These are phyloP conservation scores for Astrothelium macrocarpum DNA, from an alignment of 495 filamentous ascomycete genomes.

Conservation along the genomic window DNA sequence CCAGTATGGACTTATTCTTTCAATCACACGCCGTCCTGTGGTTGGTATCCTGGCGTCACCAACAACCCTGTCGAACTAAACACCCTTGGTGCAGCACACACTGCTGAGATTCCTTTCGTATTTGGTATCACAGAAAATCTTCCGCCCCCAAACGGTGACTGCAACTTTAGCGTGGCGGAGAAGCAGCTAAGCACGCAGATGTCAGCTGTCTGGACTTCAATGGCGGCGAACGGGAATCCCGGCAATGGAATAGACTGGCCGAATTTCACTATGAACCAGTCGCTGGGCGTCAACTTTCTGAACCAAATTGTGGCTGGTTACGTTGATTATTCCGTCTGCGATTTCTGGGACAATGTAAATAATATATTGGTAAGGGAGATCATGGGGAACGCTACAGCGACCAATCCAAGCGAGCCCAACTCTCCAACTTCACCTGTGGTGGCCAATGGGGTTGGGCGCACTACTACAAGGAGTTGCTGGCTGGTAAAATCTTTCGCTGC, in stretches of 20 bases:
- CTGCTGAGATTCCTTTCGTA: conserved; percentile 36
- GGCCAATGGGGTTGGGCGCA: neutral
- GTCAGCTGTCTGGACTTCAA: conserved; percentile 33
- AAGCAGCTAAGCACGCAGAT: conserved; percentile 27
- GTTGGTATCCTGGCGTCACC: conserved; percentile 21
- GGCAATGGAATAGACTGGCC: conserved; percentile 6
- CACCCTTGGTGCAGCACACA: conserved; percentile 28
- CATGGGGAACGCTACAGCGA: neutral
- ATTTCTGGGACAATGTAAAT: neutral
- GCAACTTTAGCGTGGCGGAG: conserved; percentile 28
- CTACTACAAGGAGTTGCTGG: neutral
- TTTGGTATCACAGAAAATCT: conserved; percentile 29
- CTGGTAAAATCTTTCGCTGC: too few relatives aligned
- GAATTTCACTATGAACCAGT: neutral
- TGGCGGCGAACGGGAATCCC: conserved; percentile 29
- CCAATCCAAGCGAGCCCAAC: neutral
- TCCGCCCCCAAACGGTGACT: conserved; percentile 25
- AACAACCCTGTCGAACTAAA: conserved; percentile 13
- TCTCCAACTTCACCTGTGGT: neutral
- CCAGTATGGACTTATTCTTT: conserved; percentile 24
- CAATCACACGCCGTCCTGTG: conserved; percentile 30
- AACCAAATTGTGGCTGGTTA: neutral
- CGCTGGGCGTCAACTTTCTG: neutral
- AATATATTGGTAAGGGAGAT: neutral
- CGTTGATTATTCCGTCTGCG: neutral